Evolutionary conservation across 2,329 filamentous ascomycete genomes (phyloP).

Genomic region (Ascochyta rabiei): DNA sequence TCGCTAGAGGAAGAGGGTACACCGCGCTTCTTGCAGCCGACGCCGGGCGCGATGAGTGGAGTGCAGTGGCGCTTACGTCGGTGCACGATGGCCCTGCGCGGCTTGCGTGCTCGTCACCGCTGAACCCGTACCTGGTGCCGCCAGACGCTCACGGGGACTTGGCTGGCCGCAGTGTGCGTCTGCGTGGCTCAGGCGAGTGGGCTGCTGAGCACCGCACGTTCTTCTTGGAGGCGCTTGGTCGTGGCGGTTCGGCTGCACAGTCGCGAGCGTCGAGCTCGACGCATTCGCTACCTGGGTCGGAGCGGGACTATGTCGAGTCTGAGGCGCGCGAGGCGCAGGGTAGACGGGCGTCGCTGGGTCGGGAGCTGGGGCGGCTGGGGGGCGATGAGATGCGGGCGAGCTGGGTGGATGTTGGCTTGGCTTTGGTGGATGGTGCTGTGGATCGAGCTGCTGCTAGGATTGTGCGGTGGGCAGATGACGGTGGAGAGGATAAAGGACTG

Average conservation of each 20-base stretch:
- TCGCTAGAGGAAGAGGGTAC: background rate
- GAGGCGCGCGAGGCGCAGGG: conserved; percentile 6
- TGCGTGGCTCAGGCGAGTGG: conserved; percentile 3
- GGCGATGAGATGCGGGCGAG: conserved; percentile 3
- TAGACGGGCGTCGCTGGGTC: background rate
- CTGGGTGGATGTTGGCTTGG: conserved; percentile 27
- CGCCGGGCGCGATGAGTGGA: too few species aligned
- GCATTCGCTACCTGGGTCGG: background rate
- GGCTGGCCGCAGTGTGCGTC: background rate
- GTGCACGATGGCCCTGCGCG: background rate
- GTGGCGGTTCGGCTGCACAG: background rate
- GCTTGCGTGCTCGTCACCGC: background rate
- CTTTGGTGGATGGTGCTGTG: conserved; percentile 31
- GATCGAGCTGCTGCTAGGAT: conserved; percentile 24
- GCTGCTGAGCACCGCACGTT: conserved; percentile 1
- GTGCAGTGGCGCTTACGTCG: background rate
- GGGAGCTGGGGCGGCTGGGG: background rate
- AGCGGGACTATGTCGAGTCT: background rate
- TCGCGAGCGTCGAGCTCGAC: background rate
- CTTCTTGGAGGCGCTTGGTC: background rate
- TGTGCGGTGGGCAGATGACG: conserved; percentile 34
- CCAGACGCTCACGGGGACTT: background rate
- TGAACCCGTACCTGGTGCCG: conserved; percentile 5
- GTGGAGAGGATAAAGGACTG: conserved; percentile 24
- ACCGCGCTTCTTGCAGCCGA: background rate